Percentiles rank a stretch among this genome's conserved stretches.
Conservation (phyloP, 139 green algal species). For the Chlorella ohadii region DNA sequence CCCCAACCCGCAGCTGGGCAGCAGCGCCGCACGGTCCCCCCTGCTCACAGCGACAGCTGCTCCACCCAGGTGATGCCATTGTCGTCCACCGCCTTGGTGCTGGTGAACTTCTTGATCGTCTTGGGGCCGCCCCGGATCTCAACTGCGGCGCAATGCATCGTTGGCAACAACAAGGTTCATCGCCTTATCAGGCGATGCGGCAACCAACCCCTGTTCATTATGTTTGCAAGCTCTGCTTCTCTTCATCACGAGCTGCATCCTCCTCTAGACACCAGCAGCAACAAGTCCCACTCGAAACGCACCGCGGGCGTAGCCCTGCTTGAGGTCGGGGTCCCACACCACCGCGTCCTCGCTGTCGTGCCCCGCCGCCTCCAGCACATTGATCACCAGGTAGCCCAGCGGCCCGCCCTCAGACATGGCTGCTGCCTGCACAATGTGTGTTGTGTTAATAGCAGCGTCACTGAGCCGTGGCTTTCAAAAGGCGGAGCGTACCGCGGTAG, state of each 20-base stretch:
- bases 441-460: no score
- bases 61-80: conserved; percentile 72
- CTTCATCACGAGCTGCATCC: no score
- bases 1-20: no score
- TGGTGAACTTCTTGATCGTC: conserved; percentile 77
- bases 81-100: conserved; percentile 44
- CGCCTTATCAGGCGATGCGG: not conserved
- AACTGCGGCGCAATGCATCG: conserved; percentile 56
- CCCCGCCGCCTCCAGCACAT: conserved; percentile 67
- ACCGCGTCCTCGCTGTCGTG: conserved; percentile 71
- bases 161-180: not conserved
- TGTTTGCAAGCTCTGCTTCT: no score
- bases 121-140: conserved; percentile 76
- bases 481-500: no score
- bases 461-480: no score
- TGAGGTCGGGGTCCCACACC: conserved; percentile 74
- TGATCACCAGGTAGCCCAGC: conserved; percentile 66
- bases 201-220: no score
- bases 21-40: no score
- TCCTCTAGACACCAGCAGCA: no score
- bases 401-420: not conserved
- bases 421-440: not conserved
- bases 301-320: conserved; percentile 80
- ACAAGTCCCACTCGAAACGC: conserved; percentile 43
- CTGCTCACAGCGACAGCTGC: conserved; percentile 67